Evolutionary conservation across 2,329 filamentous ascomycete species (phyloP).

Genomic region (Fusarium cicatricum): DNA sequence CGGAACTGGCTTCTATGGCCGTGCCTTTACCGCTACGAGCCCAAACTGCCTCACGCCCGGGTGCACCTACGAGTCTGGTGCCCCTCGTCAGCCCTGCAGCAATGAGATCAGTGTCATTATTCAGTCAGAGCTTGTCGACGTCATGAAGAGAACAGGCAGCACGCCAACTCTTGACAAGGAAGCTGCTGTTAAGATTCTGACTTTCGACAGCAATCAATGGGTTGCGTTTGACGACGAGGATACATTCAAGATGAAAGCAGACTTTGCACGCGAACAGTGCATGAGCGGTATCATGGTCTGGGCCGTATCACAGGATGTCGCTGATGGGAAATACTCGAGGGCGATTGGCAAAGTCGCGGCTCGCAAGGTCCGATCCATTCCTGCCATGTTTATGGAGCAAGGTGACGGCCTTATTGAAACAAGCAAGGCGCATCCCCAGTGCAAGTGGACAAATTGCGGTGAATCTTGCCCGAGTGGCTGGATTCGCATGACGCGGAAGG

Average conservation of each 20-base stretch:
- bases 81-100: no score
- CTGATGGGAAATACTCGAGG: slow-evolving; percentile 1
- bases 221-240: slow-evolving; percentile 45
- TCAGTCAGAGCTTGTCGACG: slow-evolving; percentile 39
- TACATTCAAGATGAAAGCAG: slow-evolving; percentile 39
- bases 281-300: slow-evolving; percentile 41
- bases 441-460: slow-evolving; percentile 16
- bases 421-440: slow-evolving; percentile 4
- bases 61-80: no score
- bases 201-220: slow-evolving; percentile 42
- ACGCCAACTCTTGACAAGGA: slow-evolving; percentile 24
- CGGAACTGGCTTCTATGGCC: slow-evolving; percentile 56
- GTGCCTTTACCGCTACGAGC: slow-evolving; percentile 13
- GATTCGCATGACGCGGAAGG: slow-evolving; percentile 13
- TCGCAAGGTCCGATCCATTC: slow-evolving; percentile 4
- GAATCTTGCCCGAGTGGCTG: slow-evolving; percentile 14
- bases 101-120: no score
- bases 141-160: slow-evolving; percentile 24
- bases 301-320: slow-evolving; percentile 23
- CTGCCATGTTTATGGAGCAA: slow-evolving; percentile 2
- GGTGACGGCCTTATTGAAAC: background rate
- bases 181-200: slow-evolving; percentile 42
- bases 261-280: slow-evolving; percentile 38
- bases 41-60: slow-evolving; percentile 34
- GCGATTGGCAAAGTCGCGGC: slow-evolving; percentile 1